A percentile compares a stretch with the other conserved stretches of the same genome.
These are phyloP conservation scores for Polytrichum formosum DNA, from an alignment of 225 moss, liverwort and hornwort genomes.

Conservation along the genomic window DNA sequence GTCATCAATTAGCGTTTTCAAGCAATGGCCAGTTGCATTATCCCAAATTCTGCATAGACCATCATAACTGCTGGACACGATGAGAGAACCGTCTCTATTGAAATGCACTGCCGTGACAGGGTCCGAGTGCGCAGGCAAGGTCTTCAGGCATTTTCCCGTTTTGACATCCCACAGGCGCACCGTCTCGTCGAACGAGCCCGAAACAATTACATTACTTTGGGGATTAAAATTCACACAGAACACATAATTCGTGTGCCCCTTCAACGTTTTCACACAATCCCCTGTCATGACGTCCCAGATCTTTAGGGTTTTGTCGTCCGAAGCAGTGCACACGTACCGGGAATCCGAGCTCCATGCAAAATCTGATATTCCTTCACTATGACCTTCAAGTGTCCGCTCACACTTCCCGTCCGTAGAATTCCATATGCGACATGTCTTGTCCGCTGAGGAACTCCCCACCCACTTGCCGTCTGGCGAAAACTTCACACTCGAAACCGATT, in stretches of 20 bases:
- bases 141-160: conserved; percentile 88
- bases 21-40: conserved; percentile 87
- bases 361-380: conserved; percentile 90
- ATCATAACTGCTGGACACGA: conserved; percentile 95
- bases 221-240: conserved; percentile 99
- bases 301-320: conserved; percentile 88
- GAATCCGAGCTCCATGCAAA: conserved; percentile 97
- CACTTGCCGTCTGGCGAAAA: conserved; percentile 94
- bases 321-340: conserved; percentile 87
- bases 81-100: conserved; percentile 87
- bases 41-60: conserved; percentile 97
- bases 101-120: conserved; percentile 98
- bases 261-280: conserved; percentile 87
- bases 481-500: conserved; percentile 88
- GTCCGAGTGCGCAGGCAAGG: conserved; percentile 96
- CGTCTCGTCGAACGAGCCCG: conserved; percentile 95
- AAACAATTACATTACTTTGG: conserved; percentile 88
- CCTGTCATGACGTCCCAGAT: conserved; percentile 88
- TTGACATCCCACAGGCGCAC: conserved; percentile 98
- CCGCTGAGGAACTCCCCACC: conserved; percentile 95
- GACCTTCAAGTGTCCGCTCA: conserved; percentile 85
- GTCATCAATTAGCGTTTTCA: conserved; percentile 91
- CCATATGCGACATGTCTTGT: conserved; percentile 85
- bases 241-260: conserved; percentile 94
- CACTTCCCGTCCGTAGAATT: conserved; percentile 57